Base-by-base conservation (phyloP, 164 flowering plant genomes). In the Platanus orientalis region DNA sequence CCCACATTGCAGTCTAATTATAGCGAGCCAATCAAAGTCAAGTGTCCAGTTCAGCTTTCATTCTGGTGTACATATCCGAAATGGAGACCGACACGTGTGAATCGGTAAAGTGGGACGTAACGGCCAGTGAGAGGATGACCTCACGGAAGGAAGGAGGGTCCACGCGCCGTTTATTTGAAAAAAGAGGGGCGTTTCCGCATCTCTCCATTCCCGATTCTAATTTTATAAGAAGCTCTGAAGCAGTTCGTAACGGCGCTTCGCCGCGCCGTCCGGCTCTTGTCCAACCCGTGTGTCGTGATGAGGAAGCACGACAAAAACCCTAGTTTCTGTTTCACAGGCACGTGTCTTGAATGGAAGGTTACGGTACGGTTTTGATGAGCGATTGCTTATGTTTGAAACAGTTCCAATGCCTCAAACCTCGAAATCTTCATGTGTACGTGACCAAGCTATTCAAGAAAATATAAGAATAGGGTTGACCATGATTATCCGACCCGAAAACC, bases 231-330 rank as follows among this genome's bases (percentile, higher is more conserved):
- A n/a, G n/a, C n/a, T n/a, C n/a, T 36, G 66, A 58, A 75, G 67
- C 75, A 76, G 77, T 78, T 58, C 68, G 74, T 73, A 79, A 82
- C 84, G 88, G 81, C 80, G 81, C 66, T 54, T 58, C 66, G 61
- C 89, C 92, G 86, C 79, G 92, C 88, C 85, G 92, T 80, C 89
- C 84, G 88, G 82, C 58, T 62, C 63, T 68, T 84, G 92, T 84
- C 92, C 65, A 69, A 62, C 59, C 73, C 61, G 45, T 78, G 80
- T 73, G 80, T 34, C 69, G 75, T 54, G 71, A 62, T 60, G 57
- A 67, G 78, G 79, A 75, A 69, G 76, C 81, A 79, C 16, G 73
- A 71, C 79, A 53, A 23, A 49, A 45, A 14, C n/a, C 49, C n/a
- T 2, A 45, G n/a, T 3, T 10, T 42, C 47, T 14, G n/a, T 16